phyloP scores from a whole-genome alignment of 1,284 basidiomycete species.

The Trichosporon asahii region DNA sequence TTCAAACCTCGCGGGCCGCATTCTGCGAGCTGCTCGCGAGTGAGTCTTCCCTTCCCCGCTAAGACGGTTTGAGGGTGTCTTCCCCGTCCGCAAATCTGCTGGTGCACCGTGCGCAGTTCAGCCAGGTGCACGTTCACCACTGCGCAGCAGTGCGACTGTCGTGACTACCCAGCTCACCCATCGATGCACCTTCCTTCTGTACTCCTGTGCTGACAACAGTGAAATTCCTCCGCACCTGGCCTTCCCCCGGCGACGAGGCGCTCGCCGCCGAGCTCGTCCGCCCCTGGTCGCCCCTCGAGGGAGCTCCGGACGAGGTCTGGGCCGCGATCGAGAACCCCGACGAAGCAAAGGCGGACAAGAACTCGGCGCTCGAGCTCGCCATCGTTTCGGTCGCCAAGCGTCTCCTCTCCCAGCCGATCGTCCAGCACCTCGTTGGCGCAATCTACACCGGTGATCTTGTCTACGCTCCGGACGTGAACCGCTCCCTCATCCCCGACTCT shows the following conservation, averaged over 20 bases:
- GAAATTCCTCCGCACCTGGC: constrained; percentile 73
- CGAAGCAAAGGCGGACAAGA: constrained; percentile 60
- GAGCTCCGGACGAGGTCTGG: constrained; percentile 66
- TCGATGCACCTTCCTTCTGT: not conserved
- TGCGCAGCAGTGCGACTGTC: too few relatives aligned
- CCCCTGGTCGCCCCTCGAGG: constrained; percentile 73
- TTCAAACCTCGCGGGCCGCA: constrained; percentile 67
- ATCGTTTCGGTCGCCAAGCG: constrained; percentile 74
- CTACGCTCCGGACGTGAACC: constrained; percentile 58
- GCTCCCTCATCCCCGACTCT: constrained; percentile 69
- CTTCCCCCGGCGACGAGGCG: constrained; percentile 58
- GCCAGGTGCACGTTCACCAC: not conserved
- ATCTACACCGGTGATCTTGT: constrained; percentile 64
- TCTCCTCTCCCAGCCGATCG: constrained; percentile 72
- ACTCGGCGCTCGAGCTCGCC: constrained; percentile 76
- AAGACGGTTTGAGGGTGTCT: too few relatives aligned
- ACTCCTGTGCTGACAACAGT: constrained; percentile 46
- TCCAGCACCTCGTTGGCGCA: constrained; percentile 76
- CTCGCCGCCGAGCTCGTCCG: constrained; percentile 72
- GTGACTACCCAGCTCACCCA: not conserved
- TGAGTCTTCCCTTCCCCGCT: constrained; percentile 23
- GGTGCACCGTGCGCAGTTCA: not conserved
- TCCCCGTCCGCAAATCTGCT: too few relatives aligned
- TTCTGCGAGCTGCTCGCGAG: constrained; percentile 76
- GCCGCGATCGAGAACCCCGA: constrained; percentile 62